Base-by-base conservation (phyloP, 352 stramenopile genomes). In the Pythium grandisporangium region DNA sequence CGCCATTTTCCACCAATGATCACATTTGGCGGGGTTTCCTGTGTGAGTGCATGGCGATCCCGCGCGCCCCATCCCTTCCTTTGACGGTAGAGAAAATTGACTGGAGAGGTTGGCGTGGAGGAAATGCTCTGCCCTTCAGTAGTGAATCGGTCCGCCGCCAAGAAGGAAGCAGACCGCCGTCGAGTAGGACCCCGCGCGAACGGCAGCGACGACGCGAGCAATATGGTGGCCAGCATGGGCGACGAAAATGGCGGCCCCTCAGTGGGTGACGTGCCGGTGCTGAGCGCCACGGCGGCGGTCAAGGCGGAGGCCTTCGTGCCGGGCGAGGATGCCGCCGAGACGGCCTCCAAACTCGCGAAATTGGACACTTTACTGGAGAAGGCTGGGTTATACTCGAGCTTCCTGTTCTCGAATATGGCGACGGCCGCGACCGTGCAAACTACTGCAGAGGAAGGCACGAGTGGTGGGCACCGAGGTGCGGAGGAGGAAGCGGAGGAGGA, bases 341-440 rank as follows among this genome's bases (percentile, higher is more conserved):
- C 54, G 61, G 86, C 48, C 35, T 57, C 54, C 38, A 83, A 81
- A 37, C 61, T 91, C 13, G 51, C 70, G 19, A 93, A 95, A 67
- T 69, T 95, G 21, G 83, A 95, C 61, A 83, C 40, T 7, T 53
- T 95, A 30, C 62, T 95, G 57, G 78, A 91, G 47, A 95, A 95
- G 37, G 83, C 83, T 4, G 81, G 77, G 20, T 54, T 92, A 27
- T 93, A 91, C 63, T 91, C 78, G 36, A 90, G 72, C 42, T 93
- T 93, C 37, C 52, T 92, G 2, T 83, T 89, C 45, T 85, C 77
- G 56, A 92, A 92, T 56, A 91, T 91, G 76, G 66, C 70, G 26
- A 82, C 56, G 17, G 69, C 71, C 2, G 63, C 71, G 19, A 81
- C 63, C 5, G 53, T 78, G 2, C 56, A 48, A 19, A 48, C 45